phyloP scores from a whole-genome alignment of 2,329 filamentous ascomycete genomes.

The Ceratocystis colombiana region DNA sequence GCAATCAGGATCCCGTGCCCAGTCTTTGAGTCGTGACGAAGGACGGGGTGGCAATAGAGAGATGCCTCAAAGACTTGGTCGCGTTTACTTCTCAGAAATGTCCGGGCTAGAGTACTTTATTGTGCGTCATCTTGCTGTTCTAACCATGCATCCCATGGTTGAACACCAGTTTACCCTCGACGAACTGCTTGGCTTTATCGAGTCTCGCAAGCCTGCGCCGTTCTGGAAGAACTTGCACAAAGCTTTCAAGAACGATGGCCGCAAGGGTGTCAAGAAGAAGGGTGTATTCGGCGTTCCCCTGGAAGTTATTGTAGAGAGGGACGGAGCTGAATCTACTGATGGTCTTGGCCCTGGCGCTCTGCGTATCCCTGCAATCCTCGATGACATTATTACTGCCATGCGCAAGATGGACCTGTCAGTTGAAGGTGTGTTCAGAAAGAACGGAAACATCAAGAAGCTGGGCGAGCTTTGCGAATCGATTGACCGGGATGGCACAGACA shows the following conservation, averaged over 20 bases:
- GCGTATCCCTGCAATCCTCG: conserved; percentile 85
- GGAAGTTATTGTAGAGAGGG: conserved; percentile 80
- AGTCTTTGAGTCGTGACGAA: conserved; percentile 33
- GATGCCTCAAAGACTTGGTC: conserved; percentile 46
- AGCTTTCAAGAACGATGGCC: conserved; percentile 79
- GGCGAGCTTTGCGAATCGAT: conserved; percentile 78
- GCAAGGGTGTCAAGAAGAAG: conserved; percentile 74
- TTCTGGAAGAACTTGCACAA: conserved; percentile 99
- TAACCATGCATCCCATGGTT: conserved; percentile 87
- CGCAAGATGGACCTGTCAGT: conserved; percentile 98
- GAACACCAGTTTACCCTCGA: conserved; percentile 88
- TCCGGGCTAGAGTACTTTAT: conserved; percentile 96
- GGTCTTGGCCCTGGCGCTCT: conserved; percentile 86
- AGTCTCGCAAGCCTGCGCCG: conserved; percentile 75
- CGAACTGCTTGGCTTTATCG: conserved; percentile 83
- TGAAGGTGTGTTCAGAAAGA: conserved; percentile 97
- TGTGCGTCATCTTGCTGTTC: conserved; percentile 83
- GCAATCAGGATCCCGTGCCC: conserved; percentile 17
- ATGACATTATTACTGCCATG: conserved; percentile 89
- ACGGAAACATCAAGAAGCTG: conserved; percentile 92
- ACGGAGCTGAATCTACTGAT: conserved; percentile 95
- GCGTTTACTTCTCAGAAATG: conserved; percentile 91
- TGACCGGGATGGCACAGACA: conserved; percentile 74
- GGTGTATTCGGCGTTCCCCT: conserved; percentile 85
- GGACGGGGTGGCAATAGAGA: conserved; percentile 44